phyloP scores from a whole-genome alignment of 2,329 filamentous ascomycete species.

The Fusarium neocosmosporiellum region DNA sequence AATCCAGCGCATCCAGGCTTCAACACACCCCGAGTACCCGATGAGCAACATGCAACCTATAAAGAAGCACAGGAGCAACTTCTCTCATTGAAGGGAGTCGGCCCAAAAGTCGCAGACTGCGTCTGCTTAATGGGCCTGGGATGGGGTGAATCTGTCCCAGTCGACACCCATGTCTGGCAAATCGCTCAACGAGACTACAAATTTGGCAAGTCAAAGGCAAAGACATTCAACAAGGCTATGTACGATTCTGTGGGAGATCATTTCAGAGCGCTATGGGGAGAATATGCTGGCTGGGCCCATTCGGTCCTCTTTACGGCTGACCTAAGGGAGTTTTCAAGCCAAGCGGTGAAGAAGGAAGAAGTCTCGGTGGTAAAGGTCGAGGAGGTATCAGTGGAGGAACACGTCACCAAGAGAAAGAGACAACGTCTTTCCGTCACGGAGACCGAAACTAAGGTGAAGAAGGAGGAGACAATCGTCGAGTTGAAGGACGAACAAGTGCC shows the following conservation, averaged over 20 bases:
- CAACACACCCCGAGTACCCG: slow-evolving; percentile 56
- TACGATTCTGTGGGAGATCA: slow-evolving; percentile 93
- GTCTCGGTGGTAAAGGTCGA: slow-evolving; percentile 30
- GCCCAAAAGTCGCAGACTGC: slow-evolving; percentile 96
- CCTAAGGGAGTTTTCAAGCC: slow-evolving; percentile 83
- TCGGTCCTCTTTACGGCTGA: slow-evolving; percentile 97
- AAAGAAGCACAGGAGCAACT: slow-evolving; percentile 83
- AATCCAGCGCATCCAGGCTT: slow-evolving; percentile 80
- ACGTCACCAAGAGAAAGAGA: slow-evolving; percentile 41
- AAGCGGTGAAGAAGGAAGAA: slow-evolving; percentile 48
- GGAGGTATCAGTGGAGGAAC: slow-evolving; percentile 37
- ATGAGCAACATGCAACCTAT: slow-evolving; percentile 71
- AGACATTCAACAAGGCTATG: slow-evolving; percentile 86
- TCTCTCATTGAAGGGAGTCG: slow-evolving; percentile 84
- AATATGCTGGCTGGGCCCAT: slow-evolving; percentile 97
- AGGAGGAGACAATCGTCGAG: slow-evolving; percentile 21
- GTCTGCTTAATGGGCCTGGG: slow-evolving; percentile 96
- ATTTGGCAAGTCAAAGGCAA: slow-evolving; percentile 85
- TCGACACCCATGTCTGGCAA: slow-evolving; percentile 99
- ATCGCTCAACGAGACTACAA: slow-evolving; percentile 97
- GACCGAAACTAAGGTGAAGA: slow-evolving; percentile 26
- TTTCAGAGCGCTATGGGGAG: slow-evolving; percentile 90
- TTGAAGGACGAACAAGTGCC: slow-evolving; percentile 25
- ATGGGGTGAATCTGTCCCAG: slow-evolving; percentile 94
- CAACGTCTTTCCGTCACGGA: slow-evolving; percentile 32